Evolutionary conservation across 805 yeast species (phyloP).

Genomic region (Blastobotrys robertii): DNA sequence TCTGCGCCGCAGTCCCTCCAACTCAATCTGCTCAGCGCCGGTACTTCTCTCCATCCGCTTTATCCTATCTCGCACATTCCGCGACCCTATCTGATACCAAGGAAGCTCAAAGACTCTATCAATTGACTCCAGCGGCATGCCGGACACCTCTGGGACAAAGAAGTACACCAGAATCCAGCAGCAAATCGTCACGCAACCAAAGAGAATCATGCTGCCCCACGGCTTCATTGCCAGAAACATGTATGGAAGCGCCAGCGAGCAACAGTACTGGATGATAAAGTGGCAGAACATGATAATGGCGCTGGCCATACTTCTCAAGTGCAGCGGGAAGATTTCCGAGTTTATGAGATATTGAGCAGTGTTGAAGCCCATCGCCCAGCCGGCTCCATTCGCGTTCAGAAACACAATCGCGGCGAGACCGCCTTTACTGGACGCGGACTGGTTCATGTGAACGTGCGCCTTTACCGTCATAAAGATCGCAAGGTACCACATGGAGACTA

Average conservation of each 20-base stretch:
- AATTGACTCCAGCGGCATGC: conserved; percentile 44
- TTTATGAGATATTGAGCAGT: conserved; percentile 45
- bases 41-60: too few relatives aligned
- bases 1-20: too few relatives aligned
- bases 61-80: too few relatives aligned
- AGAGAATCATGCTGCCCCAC: conserved; percentile 45
- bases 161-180: conserved; percentile 26
- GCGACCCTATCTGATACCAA: conserved; percentile 43
- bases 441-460: conserved; percentile 30
- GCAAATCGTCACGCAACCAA: conserved; percentile 21
- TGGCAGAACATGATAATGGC: conserved; percentile 46
- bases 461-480: conserved; percentile 37
- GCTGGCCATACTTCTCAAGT: conserved; percentile 40
- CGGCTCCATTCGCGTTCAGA: conserved; percentile 40
- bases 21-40: too few relatives aligned
- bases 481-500: conserved; percentile 35
- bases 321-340: conserved; percentile 46
- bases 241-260: conserved; percentile 44
- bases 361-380: conserved; percentile 55
- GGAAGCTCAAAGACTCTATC: conserved; percentile 44
- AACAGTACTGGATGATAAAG: conserved; percentile 48
- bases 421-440: conserved; percentile 30
- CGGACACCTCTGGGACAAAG: conserved; percentile 42
- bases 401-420: conserved; percentile 43
- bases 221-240: conserved; percentile 39